Evolutionary conservation across 1,284 basidiomycete genomes (phyloP), one percentile per base, ranked within the genome.

Genomic region (Fistulinella cinereoalba): DNA sequence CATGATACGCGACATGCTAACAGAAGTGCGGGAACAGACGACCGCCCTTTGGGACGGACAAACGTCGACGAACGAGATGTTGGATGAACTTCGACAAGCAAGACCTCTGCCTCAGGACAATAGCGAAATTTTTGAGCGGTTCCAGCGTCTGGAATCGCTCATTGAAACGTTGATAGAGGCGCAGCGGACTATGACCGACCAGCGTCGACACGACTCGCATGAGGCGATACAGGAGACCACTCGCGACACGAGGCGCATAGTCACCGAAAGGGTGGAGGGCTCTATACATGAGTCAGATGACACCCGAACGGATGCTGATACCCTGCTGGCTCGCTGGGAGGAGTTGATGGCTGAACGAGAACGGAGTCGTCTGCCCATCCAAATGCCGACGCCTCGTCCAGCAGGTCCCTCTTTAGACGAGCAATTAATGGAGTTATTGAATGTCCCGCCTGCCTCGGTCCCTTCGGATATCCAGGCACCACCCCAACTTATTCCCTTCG

Each of bases 11-110:
- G 69, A 75, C 7, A 58, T 72, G 34, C 54, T 88, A 39, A 66
- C 74, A 13, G 70, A 69, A 11, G 70, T 88, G 33, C 71, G 74
- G 40, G 72, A 76, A 12, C 75, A 81, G 55, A 64, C 81, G 3
- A 66, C 66, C 3, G 74, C 69, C 4, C 61, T 88, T 15, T 72
- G 74, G 67, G 73, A 85, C 41, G 78, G 76, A 3, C 86, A 88
- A 60, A 56, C 65, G 0, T 68, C 74, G 0, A 76, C 82, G 6
- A 81, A 81, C 44, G 70, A 75, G 29, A 68, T 71, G 50, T 50
- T 79, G 33, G 69, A 76, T 23, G 72, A 79, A 37, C 58, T 79
- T 27, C 67, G 69, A 46, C 56, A 56, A 41, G 31, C 51, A 37
- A 40, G 61, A 24, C 42, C 50, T 41, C 25, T 24, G 8, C 58